Evolutionary conservation across 1,284 basidiomycete species (phyloP).

Genomic region (Marasmius oreades): DNA sequence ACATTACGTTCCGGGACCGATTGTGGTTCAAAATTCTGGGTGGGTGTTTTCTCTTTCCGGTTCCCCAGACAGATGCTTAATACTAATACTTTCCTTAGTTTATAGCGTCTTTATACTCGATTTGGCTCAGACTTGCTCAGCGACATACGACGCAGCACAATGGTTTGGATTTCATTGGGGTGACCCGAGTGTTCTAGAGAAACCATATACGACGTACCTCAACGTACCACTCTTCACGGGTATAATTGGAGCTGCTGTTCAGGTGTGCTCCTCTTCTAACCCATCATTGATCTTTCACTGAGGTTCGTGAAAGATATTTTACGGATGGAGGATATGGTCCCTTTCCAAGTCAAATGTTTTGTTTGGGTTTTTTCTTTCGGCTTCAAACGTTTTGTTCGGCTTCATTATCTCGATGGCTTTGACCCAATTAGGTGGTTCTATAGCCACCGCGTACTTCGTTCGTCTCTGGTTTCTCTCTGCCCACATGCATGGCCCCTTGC

Average conservation of each 20-base stretch:
- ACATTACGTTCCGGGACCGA: conserved; percentile 22
- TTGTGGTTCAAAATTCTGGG: conserved; percentile 13
- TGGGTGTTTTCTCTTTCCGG: neutral
- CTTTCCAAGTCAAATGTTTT: neutral
- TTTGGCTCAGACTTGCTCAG: conserved; percentile 11
- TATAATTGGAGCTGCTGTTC: neutral
- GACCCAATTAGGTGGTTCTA: neutral
- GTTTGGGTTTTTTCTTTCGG: neutral
- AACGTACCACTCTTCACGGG: neutral
- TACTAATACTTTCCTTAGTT: conserved; percentile 3
- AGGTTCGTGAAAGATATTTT: neutral
- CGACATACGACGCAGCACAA: conserved; percentile 11
- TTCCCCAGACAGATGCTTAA: neutral
- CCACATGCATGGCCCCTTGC: too few relatives aligned
- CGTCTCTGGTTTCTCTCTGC: neutral
- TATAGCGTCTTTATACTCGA: conserved; percentile 17
- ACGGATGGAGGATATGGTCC: neutral
- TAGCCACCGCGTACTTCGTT: conserved; percentile 8
- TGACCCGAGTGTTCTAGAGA: neutral
- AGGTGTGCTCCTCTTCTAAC: neutral
- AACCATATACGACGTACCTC: neutral
- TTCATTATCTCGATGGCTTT: neutral
- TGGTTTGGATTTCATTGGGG: conserved; percentile 13
- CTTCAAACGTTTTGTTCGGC: neutral
- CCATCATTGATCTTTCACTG: neutral